Evolutionary conservation across 257 asterid genomes (phyloP).

Genomic region (Rhazya stricta): DNA sequence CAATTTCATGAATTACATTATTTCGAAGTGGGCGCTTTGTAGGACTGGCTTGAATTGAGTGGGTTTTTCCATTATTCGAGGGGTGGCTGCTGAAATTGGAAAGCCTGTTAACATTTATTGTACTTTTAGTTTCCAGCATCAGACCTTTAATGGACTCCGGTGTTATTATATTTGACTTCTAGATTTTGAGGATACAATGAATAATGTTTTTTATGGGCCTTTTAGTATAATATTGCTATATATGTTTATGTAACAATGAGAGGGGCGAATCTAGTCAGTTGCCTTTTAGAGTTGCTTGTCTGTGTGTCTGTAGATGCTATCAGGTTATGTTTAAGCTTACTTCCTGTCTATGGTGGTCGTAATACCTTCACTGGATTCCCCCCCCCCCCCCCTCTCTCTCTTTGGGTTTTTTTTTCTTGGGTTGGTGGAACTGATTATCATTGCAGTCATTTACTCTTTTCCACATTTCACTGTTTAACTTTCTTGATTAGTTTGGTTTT

Average conservation of each 20-base stretch:
- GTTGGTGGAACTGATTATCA: no score
- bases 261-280: constrained; percentile 4
- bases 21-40: neutral
- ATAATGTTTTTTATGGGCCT: constrained; percentile 5
- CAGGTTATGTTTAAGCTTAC: neutral
- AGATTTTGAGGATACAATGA: constrained; percentile 1
- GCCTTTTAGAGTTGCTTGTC: neutral
- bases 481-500: neutral
- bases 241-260: constrained; percentile 6
- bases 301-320: neutral
- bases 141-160: neutral
- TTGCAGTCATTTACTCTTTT: neutral
- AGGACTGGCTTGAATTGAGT: constrained; percentile 15
- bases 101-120: neutral
- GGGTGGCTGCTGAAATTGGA: constrained; percentile 17
- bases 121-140: neutral
- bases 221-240: neutral
- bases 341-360: neutral
- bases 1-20: constrained; percentile 9
- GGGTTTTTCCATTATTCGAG: constrained; percentile 15
- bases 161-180: neutral
- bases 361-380: neutral
- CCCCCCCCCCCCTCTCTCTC: no score
- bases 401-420: no score
- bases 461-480: neutral